phyloP scores from a whole-genome alignment of 371 early-diverging fungal genomes.

The Mortierella sp. region DNA sequence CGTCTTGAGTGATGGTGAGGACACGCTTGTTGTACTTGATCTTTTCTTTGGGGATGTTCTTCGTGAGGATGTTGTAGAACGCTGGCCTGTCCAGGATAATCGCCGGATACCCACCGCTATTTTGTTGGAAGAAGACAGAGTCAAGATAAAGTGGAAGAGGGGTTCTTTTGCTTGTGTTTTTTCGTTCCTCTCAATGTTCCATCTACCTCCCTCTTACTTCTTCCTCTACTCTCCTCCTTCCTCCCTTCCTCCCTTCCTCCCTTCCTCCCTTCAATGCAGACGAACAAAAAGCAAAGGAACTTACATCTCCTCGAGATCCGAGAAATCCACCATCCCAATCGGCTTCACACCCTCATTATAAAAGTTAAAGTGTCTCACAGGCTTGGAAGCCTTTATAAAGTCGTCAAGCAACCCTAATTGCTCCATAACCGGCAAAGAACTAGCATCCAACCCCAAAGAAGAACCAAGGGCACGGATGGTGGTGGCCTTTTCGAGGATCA shows the following conservation, averaged over 20 bases:
- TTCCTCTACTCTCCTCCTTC: not conserved
- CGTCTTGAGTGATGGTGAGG: constrained; percentile 26
- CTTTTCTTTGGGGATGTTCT: constrained; percentile 43
- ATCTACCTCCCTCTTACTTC: not conserved
- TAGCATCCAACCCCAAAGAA: constrained; percentile 38
- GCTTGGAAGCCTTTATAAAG: constrained; percentile 37
- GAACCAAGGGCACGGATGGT: constrained; percentile 38
- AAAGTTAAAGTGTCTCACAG: constrained; percentile 52
- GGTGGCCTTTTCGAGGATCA: constrained; percentile 42
- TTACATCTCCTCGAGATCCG: constrained; percentile 44
- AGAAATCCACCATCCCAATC: constrained; percentile 39
- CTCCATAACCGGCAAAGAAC: constrained; percentile 38
- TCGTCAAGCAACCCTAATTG: constrained; percentile 40
- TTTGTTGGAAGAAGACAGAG: not conserved
- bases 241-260: not conserved
- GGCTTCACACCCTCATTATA: constrained; percentile 24
- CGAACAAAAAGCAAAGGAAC: not conserved
- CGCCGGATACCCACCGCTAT: constrained; percentile 46
- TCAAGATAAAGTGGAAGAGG: not conserved
- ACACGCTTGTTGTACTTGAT: constrained; percentile 43
- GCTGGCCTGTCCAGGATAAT: constrained; percentile 44
- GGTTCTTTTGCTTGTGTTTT: not conserved
- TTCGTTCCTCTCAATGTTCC: not conserved
- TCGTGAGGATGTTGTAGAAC: constrained; percentile 36
- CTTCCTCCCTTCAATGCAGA: not conserved